Evolutionary conservation across 2,329 filamentous ascomycete genomes (phyloP).

Genomic region (Aspergillus pseudotamarii): DNA sequence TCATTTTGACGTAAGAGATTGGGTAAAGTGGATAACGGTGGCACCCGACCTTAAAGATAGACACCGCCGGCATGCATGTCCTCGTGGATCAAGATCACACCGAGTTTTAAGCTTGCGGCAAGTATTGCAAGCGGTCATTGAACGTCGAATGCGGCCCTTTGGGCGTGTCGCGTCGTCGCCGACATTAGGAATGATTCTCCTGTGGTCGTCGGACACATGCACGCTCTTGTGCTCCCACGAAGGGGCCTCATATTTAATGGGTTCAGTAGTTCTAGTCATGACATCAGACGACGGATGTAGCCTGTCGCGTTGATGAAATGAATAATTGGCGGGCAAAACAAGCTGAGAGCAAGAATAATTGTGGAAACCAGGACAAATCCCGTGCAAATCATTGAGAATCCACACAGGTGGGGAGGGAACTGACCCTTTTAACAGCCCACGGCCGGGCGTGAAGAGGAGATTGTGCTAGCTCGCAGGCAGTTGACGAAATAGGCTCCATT

Average conservation of each 20-base stretch:
- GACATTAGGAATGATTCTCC: slow-evolving; percentile 25
- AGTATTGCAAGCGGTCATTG: slow-evolving; percentile 42
- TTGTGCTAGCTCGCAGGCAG: slow-evolving; percentile 17
- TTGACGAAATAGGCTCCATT: slow-evolving; percentile 21
- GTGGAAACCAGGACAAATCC: slow-evolving; percentile 10
- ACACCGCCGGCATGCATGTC: slow-evolving; percentile 40
- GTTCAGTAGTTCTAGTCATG: slow-evolving; percentile 31
- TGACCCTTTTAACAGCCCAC: slow-evolving; percentile 20
- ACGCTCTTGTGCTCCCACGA: slow-evolving; percentile 33
- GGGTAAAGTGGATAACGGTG: neutral
- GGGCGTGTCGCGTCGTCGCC: slow-evolving; percentile 30
- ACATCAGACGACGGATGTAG: slow-evolving; percentile 14
- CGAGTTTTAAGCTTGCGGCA: slow-evolving; percentile 42
- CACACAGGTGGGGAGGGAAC: slow-evolving; percentile 13
- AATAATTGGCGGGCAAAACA: neutral
- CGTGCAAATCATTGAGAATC: slow-evolving; percentile 13
- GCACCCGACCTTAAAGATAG: slow-evolving; percentile 35
- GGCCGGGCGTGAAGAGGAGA: slow-evolving; percentile 13
- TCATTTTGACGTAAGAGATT: slow-evolving; percentile 4
- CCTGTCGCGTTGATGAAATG: neutral
- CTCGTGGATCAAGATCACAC: slow-evolving; percentile 39
- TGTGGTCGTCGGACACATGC: slow-evolving; percentile 26
- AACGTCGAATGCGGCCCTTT: slow-evolving; percentile 37
- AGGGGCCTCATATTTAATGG: slow-evolving; percentile 22
- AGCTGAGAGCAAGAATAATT: slow-evolving; percentile 1